Percentiles rank a stretch among this genome's conserved stretches.
Conservation (phyloP, 345 rosid species). For the Pistacia vera region DNA sequence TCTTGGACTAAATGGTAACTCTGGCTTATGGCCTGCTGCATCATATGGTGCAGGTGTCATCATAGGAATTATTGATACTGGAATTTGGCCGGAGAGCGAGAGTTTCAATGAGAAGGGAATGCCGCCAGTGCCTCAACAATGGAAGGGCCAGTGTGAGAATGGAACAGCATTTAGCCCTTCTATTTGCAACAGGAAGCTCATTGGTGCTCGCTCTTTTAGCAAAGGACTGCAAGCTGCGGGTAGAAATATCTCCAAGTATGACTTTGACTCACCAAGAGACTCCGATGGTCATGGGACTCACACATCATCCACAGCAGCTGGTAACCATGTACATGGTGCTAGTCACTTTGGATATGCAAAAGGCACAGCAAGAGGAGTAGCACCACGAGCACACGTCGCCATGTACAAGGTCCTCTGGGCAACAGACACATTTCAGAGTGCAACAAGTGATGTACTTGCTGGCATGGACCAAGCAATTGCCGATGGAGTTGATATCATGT, state of each 20-base stretch:
- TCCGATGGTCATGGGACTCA: constrained; percentile 39
- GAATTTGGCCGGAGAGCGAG: constrained; percentile 39
- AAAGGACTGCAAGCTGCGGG: constrained; percentile 37
- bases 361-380: constrained; percentile 43
- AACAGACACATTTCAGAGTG: constrained; percentile 12
- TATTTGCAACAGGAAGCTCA: constrained; percentile 40
- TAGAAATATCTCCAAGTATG: constrained; percentile 17
- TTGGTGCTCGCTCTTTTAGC: constrained; percentile 38
- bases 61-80: constrained; percentile 40
- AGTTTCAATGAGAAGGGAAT: constrained; percentile 38
- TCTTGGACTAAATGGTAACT: constrained; percentile 32
- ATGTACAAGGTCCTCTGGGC: constrained; percentile 33
- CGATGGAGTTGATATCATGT: constrained; percentile 65
- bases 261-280: constrained; percentile 38
- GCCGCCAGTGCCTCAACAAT: constrained; percentile 26
- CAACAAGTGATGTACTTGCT: constrained; percentile 55
- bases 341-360: constrained; percentile 38
- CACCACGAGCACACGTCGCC: constrained; percentile 44
- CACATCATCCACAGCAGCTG: constrained; percentile 45
- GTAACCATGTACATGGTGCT: constrained; percentile 16
- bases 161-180: constrained; percentile 25
- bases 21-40: constrained; percentile 37
- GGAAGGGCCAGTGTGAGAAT: constrained; percentile 44
- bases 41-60: constrained; percentile 33
- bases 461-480: constrained; percentile 71